Evolutionary conservation across 2,329 filamentous ascomycete species (phyloP).

Genomic region (Xylariales sp.): DNA sequence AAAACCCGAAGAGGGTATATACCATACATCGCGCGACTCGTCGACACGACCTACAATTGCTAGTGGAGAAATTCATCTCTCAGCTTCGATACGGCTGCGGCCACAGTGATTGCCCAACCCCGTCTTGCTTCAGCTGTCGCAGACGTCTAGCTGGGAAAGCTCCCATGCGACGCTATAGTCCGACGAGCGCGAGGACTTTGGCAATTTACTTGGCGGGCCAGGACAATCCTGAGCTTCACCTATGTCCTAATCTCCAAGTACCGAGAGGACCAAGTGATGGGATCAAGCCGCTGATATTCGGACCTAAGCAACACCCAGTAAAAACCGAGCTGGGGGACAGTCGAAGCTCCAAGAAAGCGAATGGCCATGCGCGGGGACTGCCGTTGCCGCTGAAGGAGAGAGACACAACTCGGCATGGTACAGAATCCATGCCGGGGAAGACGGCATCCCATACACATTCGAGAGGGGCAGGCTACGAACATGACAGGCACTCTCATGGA

Average conservation of each 20-base stretch:
- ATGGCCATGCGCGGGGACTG: conserved; percentile 2
- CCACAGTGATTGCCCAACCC: conserved; percentile 60
- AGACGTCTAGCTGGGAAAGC: conserved; percentile 61
- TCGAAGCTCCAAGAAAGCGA: conserved; percentile 11
- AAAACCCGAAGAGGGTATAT: conserved; percentile 58
- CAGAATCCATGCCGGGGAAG: not conserved
- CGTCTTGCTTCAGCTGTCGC: conserved; percentile 77
- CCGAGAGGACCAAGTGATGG: conserved; percentile 40
- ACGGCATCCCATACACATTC: not conserved
- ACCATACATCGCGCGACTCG: conserved; percentile 56
- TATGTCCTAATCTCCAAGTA: conserved; percentile 54
- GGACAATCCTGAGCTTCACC: conserved; percentile 65
- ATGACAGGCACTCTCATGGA: not conserved
- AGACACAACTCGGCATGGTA: not conserved
- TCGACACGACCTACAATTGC: conserved; percentile 58
- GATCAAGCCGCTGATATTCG: conserved; percentile 43
- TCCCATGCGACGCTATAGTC: conserved; percentile 73
- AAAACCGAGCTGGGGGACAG: conserved; percentile 13
- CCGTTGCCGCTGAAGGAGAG: conserved; percentile 1
- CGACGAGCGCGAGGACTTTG: conserved; percentile 74
- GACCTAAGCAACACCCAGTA: conserved; percentile 26
- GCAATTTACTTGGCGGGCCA: conserved; percentile 77
- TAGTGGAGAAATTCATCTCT: conserved; percentile 70
- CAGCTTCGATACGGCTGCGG: conserved; percentile 82
- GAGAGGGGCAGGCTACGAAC: not conserved